Conservation (phyloP, 306 rosid genomes). For the Geum urbanum region DNA sequence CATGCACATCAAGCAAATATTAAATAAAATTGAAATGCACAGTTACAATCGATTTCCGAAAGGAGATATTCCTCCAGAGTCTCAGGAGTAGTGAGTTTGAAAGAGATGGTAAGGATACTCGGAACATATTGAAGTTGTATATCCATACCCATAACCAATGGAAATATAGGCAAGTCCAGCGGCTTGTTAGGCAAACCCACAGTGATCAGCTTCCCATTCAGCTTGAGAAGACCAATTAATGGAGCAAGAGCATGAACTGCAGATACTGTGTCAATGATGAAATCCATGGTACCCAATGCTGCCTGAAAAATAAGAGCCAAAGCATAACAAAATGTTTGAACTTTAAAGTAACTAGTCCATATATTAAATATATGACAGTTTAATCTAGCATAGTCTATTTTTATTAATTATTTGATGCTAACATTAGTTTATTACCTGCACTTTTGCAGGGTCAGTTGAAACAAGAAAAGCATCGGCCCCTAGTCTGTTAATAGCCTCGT, state of each 20-base stretch:
- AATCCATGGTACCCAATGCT: slow-evolving; percentile 77
- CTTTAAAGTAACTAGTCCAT: no score
- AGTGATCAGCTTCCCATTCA: slow-evolving; percentile 76
- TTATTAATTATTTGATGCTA: not conserved
- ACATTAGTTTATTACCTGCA: slow-evolving; percentile 43
- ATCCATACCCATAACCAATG: slow-evolving; percentile 55
- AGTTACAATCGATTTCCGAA: not conserved
- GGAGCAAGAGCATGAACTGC: slow-evolving; percentile 70
- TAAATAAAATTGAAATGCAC: no score
- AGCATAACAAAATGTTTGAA: no score
- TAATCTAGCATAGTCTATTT: not conserved
- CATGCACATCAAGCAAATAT: no score
- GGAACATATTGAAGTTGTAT: not conserved
- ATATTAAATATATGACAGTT: not conserved
- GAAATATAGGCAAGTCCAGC: slow-evolving; percentile 62
- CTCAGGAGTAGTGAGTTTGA: not conserved
- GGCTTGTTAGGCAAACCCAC: slow-evolving; percentile 78
- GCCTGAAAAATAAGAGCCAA: slow-evolving; percentile 38
- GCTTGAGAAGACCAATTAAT: slow-evolving; percentile 65
- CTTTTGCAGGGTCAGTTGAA: slow-evolving; percentile 49
- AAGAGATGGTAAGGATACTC: not conserved
- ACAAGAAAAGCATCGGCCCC: slow-evolving; percentile 87
- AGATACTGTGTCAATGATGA: slow-evolving; percentile 77
- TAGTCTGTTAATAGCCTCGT: slow-evolving; percentile 58
- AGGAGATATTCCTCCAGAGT: no score